Conservation (phyloP, 371 early-diverging fungal species). For the Chytridiales sp. region DNA sequence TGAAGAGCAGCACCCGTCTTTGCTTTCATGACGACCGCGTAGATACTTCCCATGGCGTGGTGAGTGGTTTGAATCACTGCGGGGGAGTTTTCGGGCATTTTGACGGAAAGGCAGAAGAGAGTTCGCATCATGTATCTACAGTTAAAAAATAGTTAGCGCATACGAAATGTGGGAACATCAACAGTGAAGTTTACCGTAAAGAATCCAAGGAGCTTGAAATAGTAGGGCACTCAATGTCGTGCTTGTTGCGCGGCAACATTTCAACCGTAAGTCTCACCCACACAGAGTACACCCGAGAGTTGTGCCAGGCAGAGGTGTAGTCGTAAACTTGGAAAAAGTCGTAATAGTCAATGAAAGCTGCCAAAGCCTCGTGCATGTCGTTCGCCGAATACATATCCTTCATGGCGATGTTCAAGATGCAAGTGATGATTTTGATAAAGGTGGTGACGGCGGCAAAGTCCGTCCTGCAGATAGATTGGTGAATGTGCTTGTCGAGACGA, state of each 20-base stretch:
- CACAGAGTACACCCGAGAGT: background rate
- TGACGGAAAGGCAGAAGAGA: slow-evolving; percentile 5
- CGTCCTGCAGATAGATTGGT: background rate
- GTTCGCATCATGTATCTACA: slow-evolving; percentile 2
- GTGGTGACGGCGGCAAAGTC: background rate
- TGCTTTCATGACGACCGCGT: slow-evolving; percentile 8
- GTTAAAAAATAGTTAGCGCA: background rate
- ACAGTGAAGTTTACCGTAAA: background rate
- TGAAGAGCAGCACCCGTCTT: slow-evolving; percentile 1
- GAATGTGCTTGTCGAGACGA: background rate
- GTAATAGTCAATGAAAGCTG: slow-evolving; percentile 1
- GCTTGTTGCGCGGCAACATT: background rate
- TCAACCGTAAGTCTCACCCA: background rate
- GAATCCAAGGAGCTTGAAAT: background rate
- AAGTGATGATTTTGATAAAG: background rate
- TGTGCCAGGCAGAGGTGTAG: background rate
- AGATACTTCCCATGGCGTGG: slow-evolving; percentile 13
- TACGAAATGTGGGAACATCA: background rate
- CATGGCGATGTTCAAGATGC: background rate
- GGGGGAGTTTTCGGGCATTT: background rate
- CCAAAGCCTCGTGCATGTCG: background rate
- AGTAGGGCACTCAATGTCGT: background rate
- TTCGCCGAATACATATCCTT: background rate
- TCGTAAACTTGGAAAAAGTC: background rate
- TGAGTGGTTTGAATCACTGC: slow-evolving; percentile 17